Evolutionary conservation across 1,284 basidiomycete species (phyloP).

Genomic region (Anthracocystis setariae): DNA sequence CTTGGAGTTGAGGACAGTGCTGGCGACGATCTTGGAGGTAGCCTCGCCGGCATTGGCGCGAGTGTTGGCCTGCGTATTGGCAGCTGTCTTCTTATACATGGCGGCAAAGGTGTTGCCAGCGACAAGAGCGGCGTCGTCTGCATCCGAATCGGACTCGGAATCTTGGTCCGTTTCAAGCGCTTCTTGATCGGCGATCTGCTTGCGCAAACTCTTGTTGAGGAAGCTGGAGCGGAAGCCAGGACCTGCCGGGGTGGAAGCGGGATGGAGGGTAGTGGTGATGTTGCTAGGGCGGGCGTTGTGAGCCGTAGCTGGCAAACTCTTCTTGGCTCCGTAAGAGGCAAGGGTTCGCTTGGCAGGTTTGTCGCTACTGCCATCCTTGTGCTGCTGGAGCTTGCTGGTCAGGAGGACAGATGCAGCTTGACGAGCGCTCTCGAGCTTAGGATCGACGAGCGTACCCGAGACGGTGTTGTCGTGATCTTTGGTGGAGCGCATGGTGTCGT

Average conservation of each 20-base stretch:
- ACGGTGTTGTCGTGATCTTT: slow-evolving; percentile 23
- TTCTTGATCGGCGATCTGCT: slow-evolving; percentile 54
- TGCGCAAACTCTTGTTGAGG: slow-evolving; percentile 63
- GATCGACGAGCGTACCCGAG: slow-evolving; percentile 24
- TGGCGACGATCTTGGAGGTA: slow-evolving; percentile 9
- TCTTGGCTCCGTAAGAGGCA: slow-evolving; percentile 48
- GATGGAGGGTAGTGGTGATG: slow-evolving; percentile 27
- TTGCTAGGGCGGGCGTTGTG: slow-evolving; percentile 23
- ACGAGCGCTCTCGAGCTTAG: slow-evolving; percentile 34
- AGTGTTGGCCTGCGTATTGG: slow-evolving; percentile 46
- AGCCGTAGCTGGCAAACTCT: slow-evolving; percentile 42
- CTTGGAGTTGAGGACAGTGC: slow-evolving; percentile 10
- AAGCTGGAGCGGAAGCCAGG: slow-evolving; percentile 56
- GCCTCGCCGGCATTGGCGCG: slow-evolving; percentile 32
- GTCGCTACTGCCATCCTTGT: slow-evolving; percentile 27
- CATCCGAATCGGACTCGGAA: slow-evolving; percentile 39
- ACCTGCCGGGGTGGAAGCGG: slow-evolving; percentile 48
- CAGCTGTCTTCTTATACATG: slow-evolving; percentile 28
- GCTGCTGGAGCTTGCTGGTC: slow-evolving; percentile 25
- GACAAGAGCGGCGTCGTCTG: slow-evolving; percentile 25
- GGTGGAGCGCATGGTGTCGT: slow-evolving; percentile 28
- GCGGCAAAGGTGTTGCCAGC: slow-evolving; percentile 31
- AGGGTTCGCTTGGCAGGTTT: slow-evolving; percentile 49
- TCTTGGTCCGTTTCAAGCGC: slow-evolving; percentile 26
- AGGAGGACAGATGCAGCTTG: slow-evolving; percentile 33